phyloP scores from a whole-genome alignment of 2,329 filamentous ascomycete species.

The Exophiala oligosperma region DNA sequence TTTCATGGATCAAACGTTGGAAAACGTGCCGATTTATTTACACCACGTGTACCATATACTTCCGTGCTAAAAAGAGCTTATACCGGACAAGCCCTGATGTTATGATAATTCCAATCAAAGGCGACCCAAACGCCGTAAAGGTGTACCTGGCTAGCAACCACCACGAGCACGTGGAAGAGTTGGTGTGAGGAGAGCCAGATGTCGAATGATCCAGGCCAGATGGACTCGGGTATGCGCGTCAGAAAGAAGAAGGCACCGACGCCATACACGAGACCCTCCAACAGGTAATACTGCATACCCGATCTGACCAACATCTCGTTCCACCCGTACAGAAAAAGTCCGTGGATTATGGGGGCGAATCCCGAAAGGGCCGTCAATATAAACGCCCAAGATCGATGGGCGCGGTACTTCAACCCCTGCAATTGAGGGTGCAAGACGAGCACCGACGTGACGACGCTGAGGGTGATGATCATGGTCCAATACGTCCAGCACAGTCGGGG shows the following conservation, averaged over 20 bases:
- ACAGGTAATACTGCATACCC: conserved; percentile 37
- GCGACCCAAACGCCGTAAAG: conserved; percentile 38
- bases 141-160: conserved; percentile 43
- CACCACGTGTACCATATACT: too few relatives aligned
- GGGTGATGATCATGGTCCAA: conserved; percentile 38
- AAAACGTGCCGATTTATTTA: too few relatives aligned
- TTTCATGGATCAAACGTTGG: too few relatives aligned
- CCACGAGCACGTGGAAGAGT: conserved; percentile 39
- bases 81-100: conserved; percentile 26
- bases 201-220: conserved; percentile 36
- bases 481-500: conserved; percentile 32
- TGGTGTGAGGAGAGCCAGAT: conserved; percentile 38
- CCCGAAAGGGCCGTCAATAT: conserved; percentile 36
- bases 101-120: conserved; percentile 35
- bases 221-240: conserved; percentile 29
- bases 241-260: conserved; percentile 34
- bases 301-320: conserved; percentile 29
- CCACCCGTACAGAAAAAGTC: conserved; percentile 30
- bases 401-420: conserved; percentile 33
- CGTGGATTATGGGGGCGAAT: conserved; percentile 37
- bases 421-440: conserved; percentile 39
- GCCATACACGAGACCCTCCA: conserved; percentile 35
- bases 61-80: too few relatives aligned
- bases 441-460: conserved; percentile 33
- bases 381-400: conserved; percentile 32